Evolutionary conservation across 2,329 filamentous ascomycete species (phyloP).

Genomic region (Drechslerella stenobrocha): DNA sequence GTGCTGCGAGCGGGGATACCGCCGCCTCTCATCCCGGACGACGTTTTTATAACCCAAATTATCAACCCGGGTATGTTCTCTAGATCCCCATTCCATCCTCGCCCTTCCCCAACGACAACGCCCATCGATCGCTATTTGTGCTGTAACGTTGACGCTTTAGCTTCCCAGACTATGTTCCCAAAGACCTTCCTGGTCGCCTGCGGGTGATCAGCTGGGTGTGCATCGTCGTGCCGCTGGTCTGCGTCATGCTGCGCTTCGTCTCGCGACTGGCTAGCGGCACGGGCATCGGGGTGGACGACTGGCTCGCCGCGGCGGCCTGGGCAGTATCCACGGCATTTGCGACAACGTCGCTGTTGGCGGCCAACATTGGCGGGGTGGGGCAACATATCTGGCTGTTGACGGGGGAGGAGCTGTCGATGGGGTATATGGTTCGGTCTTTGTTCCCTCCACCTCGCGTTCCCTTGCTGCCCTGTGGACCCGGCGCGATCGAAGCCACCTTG

Average conservation of each 20-base stretch:
- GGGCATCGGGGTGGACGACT: slow-evolving; percentile 29
- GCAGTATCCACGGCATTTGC: slow-evolving; percentile 10
- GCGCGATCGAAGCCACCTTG: too few species aligned
- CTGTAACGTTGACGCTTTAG: not conserved
- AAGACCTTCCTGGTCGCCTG: slow-evolving; percentile 12
- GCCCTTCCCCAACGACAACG: not conserved
- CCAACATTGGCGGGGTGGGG: slow-evolving; percentile 15
- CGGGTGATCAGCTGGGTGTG: slow-evolving; percentile 24
- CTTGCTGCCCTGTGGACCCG: too few species aligned
- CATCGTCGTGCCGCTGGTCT: slow-evolving; percentile 26
- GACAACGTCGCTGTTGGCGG: slow-evolving; percentile 16
- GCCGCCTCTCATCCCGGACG: slow-evolving; percentile 24
- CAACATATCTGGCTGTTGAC: slow-evolving; percentile 30
- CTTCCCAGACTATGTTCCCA: slow-evolving; percentile 38
- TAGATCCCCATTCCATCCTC: not conserved
- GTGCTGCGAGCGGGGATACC: slow-evolving; percentile 19
- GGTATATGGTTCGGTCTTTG: slow-evolving; percentile 24
- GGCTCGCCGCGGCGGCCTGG: slow-evolving; percentile 27
- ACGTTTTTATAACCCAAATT: slow-evolving; percentile 17
- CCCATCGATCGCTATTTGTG: too few species aligned
- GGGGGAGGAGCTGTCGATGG: slow-evolving; percentile 6
- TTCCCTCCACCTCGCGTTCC: too few species aligned
- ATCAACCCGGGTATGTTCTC: slow-evolving; percentile 28
- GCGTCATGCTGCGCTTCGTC: slow-evolving; percentile 24
- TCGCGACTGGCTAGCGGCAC: slow-evolving; percentile 27